Percentiles rank a stretch among this genome's conserved stretches.
Evolutionary conservation across 108 stramenopile genomes (phyloP).

Genomic region (Cyclotella atomus): DNA sequence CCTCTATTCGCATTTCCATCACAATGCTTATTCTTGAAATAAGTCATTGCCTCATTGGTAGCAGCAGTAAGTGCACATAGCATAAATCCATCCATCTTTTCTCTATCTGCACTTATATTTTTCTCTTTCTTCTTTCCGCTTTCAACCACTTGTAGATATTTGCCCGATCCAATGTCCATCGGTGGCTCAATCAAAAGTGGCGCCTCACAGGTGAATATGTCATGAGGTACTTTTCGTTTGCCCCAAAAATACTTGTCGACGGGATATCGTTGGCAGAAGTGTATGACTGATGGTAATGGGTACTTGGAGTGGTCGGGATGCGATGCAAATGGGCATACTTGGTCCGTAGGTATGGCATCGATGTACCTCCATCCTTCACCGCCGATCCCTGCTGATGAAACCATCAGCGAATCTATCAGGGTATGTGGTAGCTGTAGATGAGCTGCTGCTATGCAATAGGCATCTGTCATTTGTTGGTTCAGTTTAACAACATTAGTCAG

Average conservation of each 20-base stretch:
- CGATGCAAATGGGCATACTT: conserved; percentile 43
- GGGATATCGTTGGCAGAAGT: conserved; percentile 67
- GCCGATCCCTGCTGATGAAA: conserved; percentile 48
- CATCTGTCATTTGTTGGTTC: conserved; percentile 37
- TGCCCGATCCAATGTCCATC: conserved; percentile 44
- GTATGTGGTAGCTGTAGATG: conserved; percentile 70
- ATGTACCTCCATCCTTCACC: conserved; percentile 73
- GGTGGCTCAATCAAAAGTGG: conserved; percentile 61
- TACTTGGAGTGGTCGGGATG: conserved; percentile 34
- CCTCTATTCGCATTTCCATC: conserved; percentile 34
- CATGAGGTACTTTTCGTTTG: conserved; percentile 65
- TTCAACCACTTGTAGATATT: conserved; percentile 12
- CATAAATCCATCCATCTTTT: conserved; percentile 52
- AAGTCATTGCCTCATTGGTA: conserved; percentile 55
- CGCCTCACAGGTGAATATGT: conserved; percentile 64
- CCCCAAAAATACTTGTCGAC: conserved; percentile 55
- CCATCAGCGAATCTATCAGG: conserved; percentile 70
- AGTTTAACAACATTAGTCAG: too few relatives aligned
- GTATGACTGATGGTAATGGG: conserved; percentile 54
- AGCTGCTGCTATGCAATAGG: conserved; percentile 83
- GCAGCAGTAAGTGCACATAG: conserved; percentile 55
- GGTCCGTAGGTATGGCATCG: conserved; percentile 40
- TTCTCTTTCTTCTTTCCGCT: conserved; percentile 5
- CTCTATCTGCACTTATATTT: conserved; percentile 30
- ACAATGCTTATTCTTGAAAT: conserved; percentile 50